Conservation (phyloP, 1,284 basidiomycete genomes). For the Puccinia hordei region DNA sequence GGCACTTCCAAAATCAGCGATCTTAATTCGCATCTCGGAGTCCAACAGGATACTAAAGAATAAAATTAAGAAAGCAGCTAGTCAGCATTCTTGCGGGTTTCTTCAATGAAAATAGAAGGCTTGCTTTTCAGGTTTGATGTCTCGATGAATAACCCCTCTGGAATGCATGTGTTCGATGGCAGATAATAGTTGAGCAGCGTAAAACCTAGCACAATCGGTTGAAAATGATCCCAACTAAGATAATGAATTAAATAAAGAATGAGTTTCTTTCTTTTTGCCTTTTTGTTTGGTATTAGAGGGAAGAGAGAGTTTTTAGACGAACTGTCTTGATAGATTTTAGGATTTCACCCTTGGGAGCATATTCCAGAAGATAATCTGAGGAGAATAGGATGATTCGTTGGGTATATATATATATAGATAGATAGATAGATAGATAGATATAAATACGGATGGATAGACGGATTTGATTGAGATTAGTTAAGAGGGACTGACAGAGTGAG, state of each 20-base stretch:
- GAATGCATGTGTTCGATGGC: slow-evolving; percentile 85
- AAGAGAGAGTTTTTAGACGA: not conserved
- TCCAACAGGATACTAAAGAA: slow-evolving; percentile 72
- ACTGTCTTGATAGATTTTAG: slow-evolving; percentile 70
- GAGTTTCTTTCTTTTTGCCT: not conserved
- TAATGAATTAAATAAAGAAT: too few relatives aligned
- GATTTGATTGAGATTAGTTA: not conserved
- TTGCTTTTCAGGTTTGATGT: slow-evolving; percentile 86
- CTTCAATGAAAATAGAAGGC: slow-evolving; percentile 28
- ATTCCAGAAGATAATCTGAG: slow-evolving; percentile 84
- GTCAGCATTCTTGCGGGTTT: not conserved
- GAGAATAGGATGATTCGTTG: not conserved
- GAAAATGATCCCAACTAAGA: slow-evolving; percentile 73
- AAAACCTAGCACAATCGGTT: slow-evolving; percentile 72
- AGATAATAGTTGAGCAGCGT: slow-evolving; percentile 82
- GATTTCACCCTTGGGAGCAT: slow-evolving; percentile 86
- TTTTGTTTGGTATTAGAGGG: not conserved
- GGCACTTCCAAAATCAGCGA: slow-evolving; percentile 96
- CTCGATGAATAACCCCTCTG: slow-evolving; percentile 85
- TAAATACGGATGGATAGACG: not conserved
- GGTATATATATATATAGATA: not conserved
- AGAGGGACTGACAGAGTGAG: slow-evolving; percentile 27
- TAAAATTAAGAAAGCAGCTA: too few relatives aligned
- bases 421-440: not conserved
- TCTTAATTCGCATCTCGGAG: slow-evolving; percentile 79